Base-by-base conservation (phyloP, 768 basidiomycete genomes). In the Macrolepiota dolichaula region DNA sequence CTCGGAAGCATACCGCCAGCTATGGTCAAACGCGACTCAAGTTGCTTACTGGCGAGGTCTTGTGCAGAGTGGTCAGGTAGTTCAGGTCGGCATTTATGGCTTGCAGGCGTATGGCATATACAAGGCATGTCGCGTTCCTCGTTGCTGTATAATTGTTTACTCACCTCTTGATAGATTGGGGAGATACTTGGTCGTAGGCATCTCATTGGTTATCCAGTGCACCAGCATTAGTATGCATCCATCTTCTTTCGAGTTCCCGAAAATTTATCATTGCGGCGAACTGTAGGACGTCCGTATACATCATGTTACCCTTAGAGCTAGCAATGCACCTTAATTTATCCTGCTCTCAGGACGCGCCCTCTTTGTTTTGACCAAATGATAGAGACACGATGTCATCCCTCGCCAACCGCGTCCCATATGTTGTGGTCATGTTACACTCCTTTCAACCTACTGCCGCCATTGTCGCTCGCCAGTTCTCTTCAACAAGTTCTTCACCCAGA, bases 91-190 rank as follows among this genome's bases (percentile, higher is more conserved):
- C 10, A 72, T 93, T 17, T 92, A 94, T 70, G 92, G 84, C 9
- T 69, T 93, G 24, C 92, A 96, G 76, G 94, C 92, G 35, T 96
- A 95, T 70, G 88, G 89, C 15, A 89, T 96, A 67, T 96, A 91
- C 81, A 91, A 91, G 80, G 91, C 89, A 63, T 36, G 84, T 72
- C 36, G 0, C 47, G 15, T 19, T 27, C 13, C 35, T 57, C 29
- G 50, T 24, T 25, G 9, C 19, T 10, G 13, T 10, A 24, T 5
- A 17, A 55, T 51, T 51, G 11, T 27, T 22, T 59, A 51, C 40
- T 51, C 17, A 36, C 15, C 15, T 4, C 17, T 49, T 36, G 17
- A 37, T 38, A 92, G 87, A 85, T 96, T 76, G 94, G 94, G 58
- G 94, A 96, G 75, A 95, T 95, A 60, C 67, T 95, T 62, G 92